phyloP scores from a whole-genome alignment of 2,329 filamentous ascomycete species.

The Alternaria longipes region DNA sequence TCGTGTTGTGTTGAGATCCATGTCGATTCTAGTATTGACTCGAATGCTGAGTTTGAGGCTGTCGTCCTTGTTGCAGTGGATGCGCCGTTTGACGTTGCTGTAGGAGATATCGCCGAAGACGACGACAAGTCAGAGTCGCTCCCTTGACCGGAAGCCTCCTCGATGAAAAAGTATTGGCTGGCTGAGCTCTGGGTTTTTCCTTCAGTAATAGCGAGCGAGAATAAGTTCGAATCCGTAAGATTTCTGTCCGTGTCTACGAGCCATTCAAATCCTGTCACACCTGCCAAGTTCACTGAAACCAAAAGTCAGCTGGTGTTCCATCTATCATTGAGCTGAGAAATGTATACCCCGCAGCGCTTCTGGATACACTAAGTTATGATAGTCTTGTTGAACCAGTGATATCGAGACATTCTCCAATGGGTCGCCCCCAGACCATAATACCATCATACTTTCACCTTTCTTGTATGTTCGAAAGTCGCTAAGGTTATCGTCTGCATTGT shows the following conservation, averaged over 20 bases:
- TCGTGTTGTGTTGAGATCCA: not conserved
- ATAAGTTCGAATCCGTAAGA: conserved; percentile 15
- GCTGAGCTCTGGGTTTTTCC: not conserved
- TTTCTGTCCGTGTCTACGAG: conserved; percentile 14
- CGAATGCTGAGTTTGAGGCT: not conserved
- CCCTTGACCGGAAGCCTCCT: not conserved
- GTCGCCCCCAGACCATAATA: conserved; percentile 7
- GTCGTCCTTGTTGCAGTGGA: not conserved
- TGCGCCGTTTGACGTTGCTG: not conserved
- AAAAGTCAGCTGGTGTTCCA: not conserved
- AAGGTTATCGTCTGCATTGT: not conserved
- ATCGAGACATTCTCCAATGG: not conserved
- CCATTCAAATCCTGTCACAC: conserved; percentile 10
- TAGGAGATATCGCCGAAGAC: not conserved
- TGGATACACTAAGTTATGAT: not conserved
- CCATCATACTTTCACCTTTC: not conserved
- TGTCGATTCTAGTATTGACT: not conserved
- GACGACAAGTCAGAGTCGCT: not conserved
- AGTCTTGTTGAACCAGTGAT: not conserved
- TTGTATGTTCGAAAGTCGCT: not conserved
- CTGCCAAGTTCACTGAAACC: conserved; percentile 3
- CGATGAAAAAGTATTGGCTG: conserved; percentile 15
- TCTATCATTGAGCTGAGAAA: not conserved
- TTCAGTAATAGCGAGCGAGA: conserved; percentile 1
- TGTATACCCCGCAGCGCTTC: not conserved